Evolutionary conservation across 2,329 filamentous ascomycete genomes (phyloP).

Genomic region (Xylaria sp.): DNA sequence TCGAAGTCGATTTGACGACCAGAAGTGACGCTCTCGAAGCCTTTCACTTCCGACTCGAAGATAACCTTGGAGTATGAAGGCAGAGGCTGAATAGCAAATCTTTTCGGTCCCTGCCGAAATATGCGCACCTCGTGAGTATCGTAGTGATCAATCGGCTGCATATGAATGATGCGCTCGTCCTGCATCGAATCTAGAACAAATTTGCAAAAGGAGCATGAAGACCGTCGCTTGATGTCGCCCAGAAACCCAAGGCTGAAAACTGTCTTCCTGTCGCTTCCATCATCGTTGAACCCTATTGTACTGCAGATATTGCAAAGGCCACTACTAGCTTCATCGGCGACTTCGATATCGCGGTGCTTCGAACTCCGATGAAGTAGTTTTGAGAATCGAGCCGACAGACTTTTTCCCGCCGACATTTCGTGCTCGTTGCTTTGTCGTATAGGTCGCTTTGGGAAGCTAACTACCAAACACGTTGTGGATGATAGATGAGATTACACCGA

Average conservation of each 20-base stretch:
- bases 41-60: constrained; percentile 35
- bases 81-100: constrained; percentile 35
- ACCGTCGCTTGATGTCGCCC: constrained; percentile 30
- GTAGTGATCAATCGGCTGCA: constrained; percentile 37
- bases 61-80: constrained; percentile 36
- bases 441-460: neutral
- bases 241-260: constrained; percentile 35
- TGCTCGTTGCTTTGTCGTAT: neutral
- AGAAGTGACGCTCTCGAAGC: constrained; percentile 30
- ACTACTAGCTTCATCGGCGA: constrained; percentile 2
- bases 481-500: neutral
- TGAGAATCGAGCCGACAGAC: constrained; percentile 36
- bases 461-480: neutral
- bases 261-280: constrained; percentile 11
- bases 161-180: constrained; percentile 38
- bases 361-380: constrained; percentile 34
- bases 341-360: constrained; percentile 15
- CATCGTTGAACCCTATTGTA: constrained; percentile 31
- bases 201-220: constrained; percentile 37
- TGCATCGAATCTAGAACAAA: constrained; percentile 35
- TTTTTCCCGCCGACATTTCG: constrained; percentile 29
- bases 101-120: constrained; percentile 26
- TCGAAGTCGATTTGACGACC: constrained; percentile 34
- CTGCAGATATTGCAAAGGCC: constrained; percentile 36
- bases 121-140: constrained; percentile 36